Evolutionary conservation across 2,329 filamentous ascomycete species (phyloP).

Genomic region (Aspergillus pseudoterreus): DNA sequence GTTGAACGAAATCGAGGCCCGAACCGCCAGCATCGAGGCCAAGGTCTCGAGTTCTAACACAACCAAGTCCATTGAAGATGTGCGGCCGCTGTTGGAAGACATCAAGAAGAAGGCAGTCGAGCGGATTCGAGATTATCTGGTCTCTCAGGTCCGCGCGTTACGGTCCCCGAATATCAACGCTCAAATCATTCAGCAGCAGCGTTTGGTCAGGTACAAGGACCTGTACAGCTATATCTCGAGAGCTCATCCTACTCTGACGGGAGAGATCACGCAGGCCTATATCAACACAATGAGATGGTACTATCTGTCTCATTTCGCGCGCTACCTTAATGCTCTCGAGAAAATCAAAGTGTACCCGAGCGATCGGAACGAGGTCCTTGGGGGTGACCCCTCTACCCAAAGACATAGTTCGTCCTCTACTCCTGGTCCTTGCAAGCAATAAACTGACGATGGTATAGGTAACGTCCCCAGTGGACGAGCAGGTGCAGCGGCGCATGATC

Average conservation of each 20-base stretch:
- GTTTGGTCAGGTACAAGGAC: constrained; percentile 83
- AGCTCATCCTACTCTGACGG: constrained; percentile 76
- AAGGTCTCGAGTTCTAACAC: constrained; percentile 58
- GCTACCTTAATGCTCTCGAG: constrained; percentile 78
- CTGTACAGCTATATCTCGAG: constrained; percentile 79
- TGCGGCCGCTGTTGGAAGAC: constrained; percentile 80
- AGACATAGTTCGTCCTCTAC: constrained; percentile 46
- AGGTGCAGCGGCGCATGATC: constrained; percentile 60
- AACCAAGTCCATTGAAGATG: constrained; percentile 75
- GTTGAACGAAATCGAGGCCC: constrained; percentile 77
- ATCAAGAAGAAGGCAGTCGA: constrained; percentile 86
- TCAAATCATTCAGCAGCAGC: constrained; percentile 92
- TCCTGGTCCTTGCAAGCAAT: not conserved
- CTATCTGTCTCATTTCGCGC: constrained; percentile 83
- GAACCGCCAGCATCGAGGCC: constrained; percentile 67
- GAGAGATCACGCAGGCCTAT: constrained; percentile 89
- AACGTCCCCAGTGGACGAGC: constrained; percentile 36
- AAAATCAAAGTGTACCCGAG: constrained; percentile 79
- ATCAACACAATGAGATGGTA: constrained; percentile 99
- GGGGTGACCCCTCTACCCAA: constrained; percentile 68
- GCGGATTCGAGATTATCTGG: constrained; percentile 89
- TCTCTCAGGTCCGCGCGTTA: constrained; percentile 89
- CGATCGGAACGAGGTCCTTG: constrained; percentile 79
- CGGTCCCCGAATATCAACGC: constrained; percentile 95
- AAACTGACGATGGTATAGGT: not conserved